phyloP scores from a whole-genome alignment of 805 yeast genomes.

The Lachancea kluyveri region DNA sequence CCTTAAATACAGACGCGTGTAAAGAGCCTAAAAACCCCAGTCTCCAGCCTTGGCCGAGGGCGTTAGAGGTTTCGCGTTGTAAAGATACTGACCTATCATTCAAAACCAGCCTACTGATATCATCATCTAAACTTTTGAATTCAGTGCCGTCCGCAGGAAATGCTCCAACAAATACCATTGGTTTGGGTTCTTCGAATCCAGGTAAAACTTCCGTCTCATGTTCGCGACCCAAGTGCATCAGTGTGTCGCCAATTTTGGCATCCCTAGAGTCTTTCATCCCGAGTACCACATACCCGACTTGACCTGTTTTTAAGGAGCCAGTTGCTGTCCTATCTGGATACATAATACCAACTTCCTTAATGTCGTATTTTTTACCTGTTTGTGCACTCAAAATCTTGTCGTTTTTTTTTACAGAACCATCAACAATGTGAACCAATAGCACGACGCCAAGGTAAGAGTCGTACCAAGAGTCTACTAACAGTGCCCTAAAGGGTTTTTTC shows the following conservation, averaged over 20 bases:
- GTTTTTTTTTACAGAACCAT: slow-evolving; percentile 72
- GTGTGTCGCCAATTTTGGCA: slow-evolving; percentile 89
- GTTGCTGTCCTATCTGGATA: slow-evolving; percentile 78
- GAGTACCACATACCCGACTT: slow-evolving; percentile 90
- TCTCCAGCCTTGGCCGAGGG: slow-evolving; percentile 97
- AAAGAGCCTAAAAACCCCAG: slow-evolving; percentile 89
- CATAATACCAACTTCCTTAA: slow-evolving; percentile 92
- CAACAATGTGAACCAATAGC: slow-evolving; percentile 74
- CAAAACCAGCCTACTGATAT: slow-evolving; percentile 78
- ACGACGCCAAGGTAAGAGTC: slow-evolving; percentile 91
- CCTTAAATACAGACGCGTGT: slow-evolving; percentile 93
- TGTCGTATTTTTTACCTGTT: slow-evolving; percentile 70
- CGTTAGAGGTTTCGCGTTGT: slow-evolving; percentile 86
- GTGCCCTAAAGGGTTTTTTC: slow-evolving; percentile 50
- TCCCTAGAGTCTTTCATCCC: slow-evolving; percentile 87
- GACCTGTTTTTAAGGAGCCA: slow-evolving; percentile 71
- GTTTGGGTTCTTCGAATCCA: slow-evolving; percentile 94
- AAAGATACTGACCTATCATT: slow-evolving; percentile 90
- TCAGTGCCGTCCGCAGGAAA: slow-evolving; percentile 94
- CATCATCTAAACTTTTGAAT: slow-evolving; percentile 82
- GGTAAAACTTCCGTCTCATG: slow-evolving; percentile 70
- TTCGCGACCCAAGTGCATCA: slow-evolving; percentile 51
- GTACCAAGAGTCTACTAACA: slow-evolving; percentile 94
- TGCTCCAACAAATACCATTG: slow-evolving; percentile 98
- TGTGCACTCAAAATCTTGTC: slow-evolving; percentile 73